These are phyloP conservation scores for Mercurialis annua DNA, from an alignment of 345 rosid genomes.

Conservation along the genomic window DNA sequence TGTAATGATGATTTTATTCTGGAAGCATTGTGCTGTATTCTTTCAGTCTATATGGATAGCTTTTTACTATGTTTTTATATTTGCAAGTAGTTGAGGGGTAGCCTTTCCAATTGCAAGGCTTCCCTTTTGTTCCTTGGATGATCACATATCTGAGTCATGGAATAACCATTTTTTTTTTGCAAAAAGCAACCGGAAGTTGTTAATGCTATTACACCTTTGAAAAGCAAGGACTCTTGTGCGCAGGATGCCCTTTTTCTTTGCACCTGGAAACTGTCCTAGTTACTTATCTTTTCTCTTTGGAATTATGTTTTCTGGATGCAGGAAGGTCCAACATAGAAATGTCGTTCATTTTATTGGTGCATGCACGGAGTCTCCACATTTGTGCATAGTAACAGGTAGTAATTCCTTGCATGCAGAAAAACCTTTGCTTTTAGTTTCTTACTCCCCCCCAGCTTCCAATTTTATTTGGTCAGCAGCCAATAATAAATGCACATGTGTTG, in stretches of 20 bases:
- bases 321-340: constrained; percentile 61
- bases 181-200: too few species aligned
- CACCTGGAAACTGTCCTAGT: not conserved
- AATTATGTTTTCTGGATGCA: constrained; percentile 25
- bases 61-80: not conserved
- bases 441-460: not conserved
- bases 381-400: constrained; percentile 70
- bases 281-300: not conserved
- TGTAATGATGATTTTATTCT: not conserved
- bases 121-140: too few species aligned
- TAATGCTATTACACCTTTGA: too few species aligned
- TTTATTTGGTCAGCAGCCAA: not conserved
- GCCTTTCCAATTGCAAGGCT: too few species aligned
- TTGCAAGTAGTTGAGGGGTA: too few species aligned
- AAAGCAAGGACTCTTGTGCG: too few species aligned
- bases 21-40: not conserved
- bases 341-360: constrained; percentile 73
- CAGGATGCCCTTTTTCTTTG: not conserved
- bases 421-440: not conserved
- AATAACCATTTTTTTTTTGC: too few species aligned
- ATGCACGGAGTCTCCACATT: constrained; percentile 50
- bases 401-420: not conserved
- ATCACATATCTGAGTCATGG: too few species aligned
- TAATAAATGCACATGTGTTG: not conserved
- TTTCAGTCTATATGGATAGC: not conserved